Evolutionary conservation across 345 rosid species (phyloP).

Genomic region (Excoecaria cochinchinensis): DNA sequence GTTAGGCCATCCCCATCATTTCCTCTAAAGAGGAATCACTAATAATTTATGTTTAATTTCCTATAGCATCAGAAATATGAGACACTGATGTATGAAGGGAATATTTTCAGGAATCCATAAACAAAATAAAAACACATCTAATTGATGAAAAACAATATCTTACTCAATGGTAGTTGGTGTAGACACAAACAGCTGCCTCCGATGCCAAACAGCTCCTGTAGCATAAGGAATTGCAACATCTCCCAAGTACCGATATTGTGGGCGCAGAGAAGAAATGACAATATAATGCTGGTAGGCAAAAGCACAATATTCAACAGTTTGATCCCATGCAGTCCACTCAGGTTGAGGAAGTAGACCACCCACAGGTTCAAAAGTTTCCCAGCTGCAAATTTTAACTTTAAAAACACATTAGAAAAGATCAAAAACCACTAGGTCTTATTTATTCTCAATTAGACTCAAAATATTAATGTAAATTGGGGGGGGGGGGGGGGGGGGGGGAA

Average conservation of each 20-base stretch:
- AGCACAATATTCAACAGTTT: conserved; percentile 97
- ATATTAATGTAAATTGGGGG: not conserved
- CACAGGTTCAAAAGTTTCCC: conserved; percentile 97
- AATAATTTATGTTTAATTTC: not conserved
- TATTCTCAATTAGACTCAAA: conserved; percentile 4
- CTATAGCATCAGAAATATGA: not conserved
- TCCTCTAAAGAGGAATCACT: not conserved
- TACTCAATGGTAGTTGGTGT: conserved; percentile 99
- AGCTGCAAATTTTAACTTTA: conserved; percentile 52
- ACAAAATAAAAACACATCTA: not conserved
- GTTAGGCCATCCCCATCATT: not conserved
- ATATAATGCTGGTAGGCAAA: conserved; percentile 89
- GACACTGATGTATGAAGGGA: not conserved
- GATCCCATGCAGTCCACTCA: conserved; percentile 99
- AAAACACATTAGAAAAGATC: conserved; percentile 17
- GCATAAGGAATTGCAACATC: conserved; percentile 94
- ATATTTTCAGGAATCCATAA: not conserved
- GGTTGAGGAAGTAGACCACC: conserved; percentile 98
- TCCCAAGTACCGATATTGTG: conserved; percentile 93
- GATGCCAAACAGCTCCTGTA: conserved; percentile 98
- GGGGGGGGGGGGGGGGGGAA: not conserved
- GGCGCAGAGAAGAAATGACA: conserved; percentile 90
- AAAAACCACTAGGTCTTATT: conserved; percentile 9
- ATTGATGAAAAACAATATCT: conserved; percentile 28
- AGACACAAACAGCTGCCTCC: conserved; percentile 93